These are phyloP conservation scores for Penicillium sp. DNA, from an alignment of 2,329 filamentous ascomycete genomes.

Conservation along the genomic window DNA sequence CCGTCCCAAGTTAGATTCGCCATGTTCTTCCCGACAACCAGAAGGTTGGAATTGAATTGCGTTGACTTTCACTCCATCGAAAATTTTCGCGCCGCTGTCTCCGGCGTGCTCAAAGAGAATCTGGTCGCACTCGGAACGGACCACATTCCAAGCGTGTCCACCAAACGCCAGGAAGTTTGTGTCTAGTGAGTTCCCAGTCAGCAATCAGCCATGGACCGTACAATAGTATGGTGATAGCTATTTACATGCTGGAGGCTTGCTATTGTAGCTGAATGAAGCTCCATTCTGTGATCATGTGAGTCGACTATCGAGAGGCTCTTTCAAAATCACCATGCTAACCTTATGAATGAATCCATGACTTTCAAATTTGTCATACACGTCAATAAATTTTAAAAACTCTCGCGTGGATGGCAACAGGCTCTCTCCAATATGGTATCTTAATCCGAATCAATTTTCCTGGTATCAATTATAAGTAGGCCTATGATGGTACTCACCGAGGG, in stretches of 20 bases:
- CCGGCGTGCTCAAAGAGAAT: conserved; percentile 47
- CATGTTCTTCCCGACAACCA: not conserved
- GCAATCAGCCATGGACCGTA: too few relatives aligned
- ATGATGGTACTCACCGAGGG: too few relatives aligned
- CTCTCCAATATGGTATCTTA: conserved; percentile 37
- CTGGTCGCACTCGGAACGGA: conserved; percentile 49
- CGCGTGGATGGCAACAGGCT: conserved; percentile 41
- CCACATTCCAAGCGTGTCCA: conserved; percentile 44
- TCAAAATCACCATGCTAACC: conserved; percentile 16
- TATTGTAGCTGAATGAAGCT: conserved; percentile 43
- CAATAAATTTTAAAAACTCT: conserved; percentile 47
- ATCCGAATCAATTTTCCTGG: too few relatives aligned
- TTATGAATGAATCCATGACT: conserved; percentile 44
- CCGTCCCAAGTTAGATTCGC: conserved; percentile 2
- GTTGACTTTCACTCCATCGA: conserved; percentile 42
- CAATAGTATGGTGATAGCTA: not conserved
- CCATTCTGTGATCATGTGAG: conserved; percentile 28
- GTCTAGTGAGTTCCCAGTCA: conserved; percentile 23
- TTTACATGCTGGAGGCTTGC: conserved; percentile 30
- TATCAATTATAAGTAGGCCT: too few relatives aligned
- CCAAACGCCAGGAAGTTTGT: conserved; percentile 47
- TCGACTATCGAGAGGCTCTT: too few relatives aligned
- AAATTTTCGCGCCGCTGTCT: conserved; percentile 40
- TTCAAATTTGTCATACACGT: conserved; percentile 42
- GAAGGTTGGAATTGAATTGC: conserved; percentile 7